Conservation (phyloP, 805 yeast genomes). For the Candida chilensis region DNA sequence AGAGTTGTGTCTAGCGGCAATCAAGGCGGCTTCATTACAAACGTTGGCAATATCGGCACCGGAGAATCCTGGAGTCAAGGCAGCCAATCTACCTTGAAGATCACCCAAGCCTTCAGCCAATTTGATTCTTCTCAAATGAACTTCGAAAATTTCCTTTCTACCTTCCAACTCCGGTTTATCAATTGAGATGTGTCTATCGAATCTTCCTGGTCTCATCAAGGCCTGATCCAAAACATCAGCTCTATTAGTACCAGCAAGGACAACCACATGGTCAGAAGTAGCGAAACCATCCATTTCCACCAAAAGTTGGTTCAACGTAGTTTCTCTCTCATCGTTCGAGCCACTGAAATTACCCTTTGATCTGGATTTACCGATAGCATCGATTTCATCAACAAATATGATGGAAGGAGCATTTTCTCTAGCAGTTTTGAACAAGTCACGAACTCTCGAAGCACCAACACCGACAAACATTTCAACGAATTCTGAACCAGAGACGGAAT, state of each 20-base stretch:
- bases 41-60: conserved; percentile 96
- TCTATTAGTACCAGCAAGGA: conserved; percentile 90
- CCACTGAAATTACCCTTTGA: conserved; percentile 67
- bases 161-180: conserved; percentile 89
- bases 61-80: conserved; percentile 90
- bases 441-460: conserved; percentile 91
- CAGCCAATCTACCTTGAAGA: conserved; percentile 77
- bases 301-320: conserved; percentile 82
- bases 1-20: conserved; percentile 78
- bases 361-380: conserved; percentile 89
- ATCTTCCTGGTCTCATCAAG: conserved; percentile 88
- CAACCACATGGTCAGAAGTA: conserved; percentile 84
- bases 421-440: conserved; percentile 86
- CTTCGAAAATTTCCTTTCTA: conserved; percentile 76
- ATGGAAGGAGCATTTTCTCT: conserved; percentile 86
- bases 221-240: conserved; percentile 89
- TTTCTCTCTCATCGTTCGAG: conserved; percentile 88
- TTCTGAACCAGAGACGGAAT: conserved; percentile 87
- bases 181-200: conserved; percentile 80
- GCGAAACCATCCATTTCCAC: conserved; percentile 96
- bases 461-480: conserved; percentile 97
- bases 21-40: conserved; percentile 89
- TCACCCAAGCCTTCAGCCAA: conserved; percentile 39
- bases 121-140: conserved; percentile 61
- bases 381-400: conserved; percentile 89